Evolutionary conservation across 495 filamentous ascomycete genomes (phyloP).

Genomic region (Penicillium fimorum): DNA sequence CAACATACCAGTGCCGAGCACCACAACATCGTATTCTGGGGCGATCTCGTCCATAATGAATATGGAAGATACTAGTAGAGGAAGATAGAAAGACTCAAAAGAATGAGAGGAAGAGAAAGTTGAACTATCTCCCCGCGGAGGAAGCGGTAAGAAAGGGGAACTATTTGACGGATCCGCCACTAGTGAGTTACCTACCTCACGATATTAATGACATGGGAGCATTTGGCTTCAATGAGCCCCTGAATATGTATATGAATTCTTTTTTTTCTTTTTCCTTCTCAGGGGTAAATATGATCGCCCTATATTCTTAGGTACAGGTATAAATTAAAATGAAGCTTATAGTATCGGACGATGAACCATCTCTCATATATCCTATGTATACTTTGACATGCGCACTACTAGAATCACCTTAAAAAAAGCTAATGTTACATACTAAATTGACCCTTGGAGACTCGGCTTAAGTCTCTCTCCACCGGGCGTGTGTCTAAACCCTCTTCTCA

Average conservation of each 20-base stretch:
- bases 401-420: neutral
- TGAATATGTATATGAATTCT: neutral
- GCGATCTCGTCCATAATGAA: constrained; percentile 90
- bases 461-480: neutral
- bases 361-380: constrained; percentile 5
- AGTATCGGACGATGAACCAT: neutral
- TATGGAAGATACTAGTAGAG: constrained; percentile 7
- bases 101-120: constrained; percentile 22
- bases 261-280: neutral
- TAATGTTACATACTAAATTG: constrained; percentile 13
- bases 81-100: constrained; percentile 10
- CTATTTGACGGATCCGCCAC: constrained; percentile 34
- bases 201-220: constrained; percentile 3
- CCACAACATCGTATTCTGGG: constrained; percentile 95
- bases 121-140: constrained; percentile 30
- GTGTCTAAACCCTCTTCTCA: neutral
- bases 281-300: constrained; percentile 1
- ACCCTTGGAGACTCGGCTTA: neutral
- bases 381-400: constrained; percentile 10
- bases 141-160: constrained; percentile 34
- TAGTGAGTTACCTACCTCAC: constrained; percentile 29
- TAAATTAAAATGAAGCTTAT: neutral
- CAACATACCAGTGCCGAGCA: constrained; percentile 86
- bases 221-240: constrained; percentile 1
- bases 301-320: neutral